Base-by-base conservation (phyloP, 306 rosid genomes). In the Lathyrus tuberosus region DNA sequence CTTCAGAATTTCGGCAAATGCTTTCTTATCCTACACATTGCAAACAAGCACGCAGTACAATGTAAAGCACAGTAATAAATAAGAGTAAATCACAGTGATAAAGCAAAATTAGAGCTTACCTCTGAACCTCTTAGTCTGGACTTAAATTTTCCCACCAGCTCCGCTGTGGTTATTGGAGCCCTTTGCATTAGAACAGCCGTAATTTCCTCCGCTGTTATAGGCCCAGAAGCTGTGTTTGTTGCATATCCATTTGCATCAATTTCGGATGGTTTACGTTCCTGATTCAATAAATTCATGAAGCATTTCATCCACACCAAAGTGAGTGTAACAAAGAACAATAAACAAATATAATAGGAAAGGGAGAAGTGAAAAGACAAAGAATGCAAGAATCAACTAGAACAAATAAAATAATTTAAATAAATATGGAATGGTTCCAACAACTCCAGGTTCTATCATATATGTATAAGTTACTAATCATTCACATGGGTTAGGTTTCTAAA, bases 161-260 rank as follows among this genome's bases (percentile, higher is more conserved):
- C 98, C 75, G 84, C 89, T 3, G 94, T 88, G 24, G 96, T 88
- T 72, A 94, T 86, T 22, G 90, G 97, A 38, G 89, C 87, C 77
- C 78, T 82, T 67, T 90, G 96, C 82, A 77, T 76, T 71, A 94
- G 74, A 70, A 90, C 88, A 56, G 96, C 92, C 82, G 89, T 84
- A 43, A 88, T 94, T 84, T 94, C 97, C 70, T 90, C 97, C 82
- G 87, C 96, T 8, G 88, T 84, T 72, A 90, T 94, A 4, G 92
- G 98, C 40, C 90, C 95, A 73, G 90, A 67, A 70, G 94, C 77
- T n/a, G 86, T 8, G 12, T 8, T 88, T 38, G 68, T n/a, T n/a
- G n/a, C n/a, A n/a, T n/a, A n/a, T n/a, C n/a, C n/a, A n/a, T n/a
- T n/a, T n/a, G n/a, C n/a, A n/a, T n/a, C n/a, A n/a, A n/a, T n/a